phyloP scores from a whole-genome alignment of 169 alveolate genomes.

The Besnoitia besnoiti region DNA sequence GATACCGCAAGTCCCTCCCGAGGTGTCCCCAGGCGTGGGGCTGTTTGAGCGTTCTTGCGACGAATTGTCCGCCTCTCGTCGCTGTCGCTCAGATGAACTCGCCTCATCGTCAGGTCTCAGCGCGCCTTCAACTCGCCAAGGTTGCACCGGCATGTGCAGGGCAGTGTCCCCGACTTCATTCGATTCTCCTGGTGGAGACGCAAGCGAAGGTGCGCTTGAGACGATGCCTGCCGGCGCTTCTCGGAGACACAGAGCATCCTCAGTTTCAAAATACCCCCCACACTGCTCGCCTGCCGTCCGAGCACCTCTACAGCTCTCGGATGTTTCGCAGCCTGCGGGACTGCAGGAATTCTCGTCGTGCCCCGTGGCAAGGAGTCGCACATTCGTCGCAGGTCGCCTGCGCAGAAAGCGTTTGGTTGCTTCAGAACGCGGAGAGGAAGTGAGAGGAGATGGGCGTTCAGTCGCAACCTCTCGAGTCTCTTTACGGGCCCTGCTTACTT shows the following conservation, averaged over 20 bases:
- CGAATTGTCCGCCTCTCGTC: not conserved
- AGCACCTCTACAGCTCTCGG: not conserved
- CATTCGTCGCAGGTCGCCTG: too few relatives aligned
- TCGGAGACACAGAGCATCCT: too few relatives aligned
- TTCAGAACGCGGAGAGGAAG: not conserved
- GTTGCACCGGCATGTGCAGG: not conserved
- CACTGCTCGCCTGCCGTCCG: not conserved
- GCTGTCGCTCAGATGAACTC: not conserved
- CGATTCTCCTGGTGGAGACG: not conserved
- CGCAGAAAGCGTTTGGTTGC: too few relatives aligned
- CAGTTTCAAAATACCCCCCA: not conserved
- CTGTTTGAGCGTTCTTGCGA: too few relatives aligned
- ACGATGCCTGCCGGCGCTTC: not conserved
- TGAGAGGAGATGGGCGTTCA: slow-evolving; percentile 4
- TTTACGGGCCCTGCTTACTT: not conserved
- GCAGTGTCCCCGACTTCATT: not conserved
- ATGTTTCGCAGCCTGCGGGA: too few relatives aligned
- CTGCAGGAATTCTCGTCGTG: too few relatives aligned
- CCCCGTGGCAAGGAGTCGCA: too few relatives aligned
- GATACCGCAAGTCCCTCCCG: too few relatives aligned
- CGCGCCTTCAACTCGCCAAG: not conserved
- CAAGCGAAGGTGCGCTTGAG: not conserved
- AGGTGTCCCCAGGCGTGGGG: not conserved
- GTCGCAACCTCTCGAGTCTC: not conserved
- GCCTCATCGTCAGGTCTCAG: not conserved